phyloP scores from a whole-genome alignment of 2,329 filamentous ascomycete species.

The Cryphonectria parasitica region DNA sequence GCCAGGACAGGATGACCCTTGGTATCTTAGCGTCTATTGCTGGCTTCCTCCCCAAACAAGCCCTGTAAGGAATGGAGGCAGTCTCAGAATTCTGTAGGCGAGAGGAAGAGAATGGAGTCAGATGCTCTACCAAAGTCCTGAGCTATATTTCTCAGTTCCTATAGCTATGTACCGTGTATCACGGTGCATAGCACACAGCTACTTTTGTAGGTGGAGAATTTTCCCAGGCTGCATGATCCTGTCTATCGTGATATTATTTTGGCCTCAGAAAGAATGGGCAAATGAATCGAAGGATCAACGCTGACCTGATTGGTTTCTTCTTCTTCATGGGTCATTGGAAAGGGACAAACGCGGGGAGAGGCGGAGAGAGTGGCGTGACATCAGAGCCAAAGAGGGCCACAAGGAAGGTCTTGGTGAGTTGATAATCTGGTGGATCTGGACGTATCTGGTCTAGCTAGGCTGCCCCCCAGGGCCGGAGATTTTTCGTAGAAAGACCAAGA shows the following conservation, averaged over 20 bases:
- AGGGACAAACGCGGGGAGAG: constrained; percentile 9
- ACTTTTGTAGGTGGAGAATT: background rate
- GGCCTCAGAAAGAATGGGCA: background rate
- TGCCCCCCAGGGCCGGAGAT: background rate
- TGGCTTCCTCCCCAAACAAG: background rate
- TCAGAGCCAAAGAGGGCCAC: background rate
- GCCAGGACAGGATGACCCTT: constrained; percentile 20
- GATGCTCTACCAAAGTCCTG: background rate
- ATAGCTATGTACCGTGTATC: background rate
- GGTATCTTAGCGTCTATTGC: background rate
- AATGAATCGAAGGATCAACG: background rate
- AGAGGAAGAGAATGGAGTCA: background rate
- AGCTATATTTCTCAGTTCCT: background rate
- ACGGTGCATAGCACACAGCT: background rate
- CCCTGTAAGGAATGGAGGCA: background rate
- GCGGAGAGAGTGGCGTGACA: constrained; percentile 16
- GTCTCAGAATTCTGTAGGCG: constrained; percentile 7
- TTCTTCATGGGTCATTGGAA: background rate
- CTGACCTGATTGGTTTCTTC: too few relatives aligned
- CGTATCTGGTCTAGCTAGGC: background rate
- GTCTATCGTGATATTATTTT: background rate
- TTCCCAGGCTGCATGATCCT: background rate
- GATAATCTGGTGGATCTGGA: background rate
- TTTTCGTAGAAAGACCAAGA: constrained; percentile 4
- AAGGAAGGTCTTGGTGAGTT: background rate